Evolutionary conservation across 163 green algal genomes (phyloP).

Genomic region (Scenedesmus sp.): DNA sequence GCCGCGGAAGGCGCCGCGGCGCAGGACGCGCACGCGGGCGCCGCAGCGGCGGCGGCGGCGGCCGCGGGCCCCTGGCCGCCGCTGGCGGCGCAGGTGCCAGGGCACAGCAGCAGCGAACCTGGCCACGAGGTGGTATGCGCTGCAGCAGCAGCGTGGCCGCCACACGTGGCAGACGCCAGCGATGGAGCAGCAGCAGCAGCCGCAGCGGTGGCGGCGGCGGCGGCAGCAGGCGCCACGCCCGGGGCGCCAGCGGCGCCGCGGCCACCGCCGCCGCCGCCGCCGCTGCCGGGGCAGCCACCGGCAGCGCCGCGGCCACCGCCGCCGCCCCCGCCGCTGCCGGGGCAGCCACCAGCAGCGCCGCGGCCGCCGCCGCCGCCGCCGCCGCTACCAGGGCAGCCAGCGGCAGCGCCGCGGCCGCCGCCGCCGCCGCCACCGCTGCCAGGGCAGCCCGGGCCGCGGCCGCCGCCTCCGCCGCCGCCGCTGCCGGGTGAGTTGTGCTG

Average conservation of each 20-base stretch:
- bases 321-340: slow-evolving; percentile 16
- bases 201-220: background rate
- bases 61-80: no score
- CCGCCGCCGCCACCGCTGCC: background rate
- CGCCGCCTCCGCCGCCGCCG: slow-evolving; percentile 12
- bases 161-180: background rate
- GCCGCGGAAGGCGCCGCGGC: no score
- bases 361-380: background rate
- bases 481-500: background rate
- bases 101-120: background rate
- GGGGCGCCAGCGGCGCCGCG: background rate
- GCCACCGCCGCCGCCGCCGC: background rate
- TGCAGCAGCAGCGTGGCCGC: slow-evolving; percentile 3
- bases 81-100: background rate
- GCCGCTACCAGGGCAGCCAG: background rate
- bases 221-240: slow-evolving; percentile 1
- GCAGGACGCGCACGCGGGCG: no score
- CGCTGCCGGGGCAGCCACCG: background rate
- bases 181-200: no score
- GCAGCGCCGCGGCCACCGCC: slow-evolving; percentile 15
- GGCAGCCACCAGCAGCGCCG: slow-evolving; percentile 10
- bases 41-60: background rate
- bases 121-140: background rate
- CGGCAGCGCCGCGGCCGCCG: background rate
- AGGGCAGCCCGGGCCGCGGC: slow-evolving; percentile 6